phyloP scores from a whole-genome alignment of 2,329 filamentous ascomycete genomes.

The Penicillium sp. region DNA sequence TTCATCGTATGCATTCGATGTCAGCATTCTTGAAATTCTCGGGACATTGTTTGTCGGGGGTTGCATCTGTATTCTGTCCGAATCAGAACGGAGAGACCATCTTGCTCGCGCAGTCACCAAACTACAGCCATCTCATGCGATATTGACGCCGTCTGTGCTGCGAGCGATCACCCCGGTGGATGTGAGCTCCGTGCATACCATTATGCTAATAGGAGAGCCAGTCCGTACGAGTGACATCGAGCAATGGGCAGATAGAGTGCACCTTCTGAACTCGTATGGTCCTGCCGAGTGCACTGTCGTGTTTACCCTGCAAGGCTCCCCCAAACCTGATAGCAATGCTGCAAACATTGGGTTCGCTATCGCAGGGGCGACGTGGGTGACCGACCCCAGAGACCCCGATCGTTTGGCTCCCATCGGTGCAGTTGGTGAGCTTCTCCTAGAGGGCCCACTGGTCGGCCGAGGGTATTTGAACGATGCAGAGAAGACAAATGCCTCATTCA shows the following conservation, averaged over 20 bases:
- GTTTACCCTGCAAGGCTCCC: too few species aligned
- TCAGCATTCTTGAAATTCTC: too few species aligned
- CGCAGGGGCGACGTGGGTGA: neutral
- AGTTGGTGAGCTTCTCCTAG: neutral
- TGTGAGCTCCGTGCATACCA: neutral
- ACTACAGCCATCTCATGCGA: neutral
- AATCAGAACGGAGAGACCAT: too few species aligned
- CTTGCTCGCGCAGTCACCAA: too few species aligned
- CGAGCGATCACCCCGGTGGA: neutral
- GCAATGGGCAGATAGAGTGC: neutral
- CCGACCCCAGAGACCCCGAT: neutral
- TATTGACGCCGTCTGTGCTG: neutral
- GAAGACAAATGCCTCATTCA: neutral
- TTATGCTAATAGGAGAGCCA: neutral
- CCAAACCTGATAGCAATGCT: too few species aligned
- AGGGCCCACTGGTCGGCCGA: neutral
- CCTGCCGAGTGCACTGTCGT: conserved; percentile 17
- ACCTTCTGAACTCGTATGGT: conserved; percentile 10
- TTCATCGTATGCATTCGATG: too few species aligned
- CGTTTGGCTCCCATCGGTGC: neutral
- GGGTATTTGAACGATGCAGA: neutral
- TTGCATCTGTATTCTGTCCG: too few species aligned
- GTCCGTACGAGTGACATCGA: neutral
- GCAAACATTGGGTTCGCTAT: neutral
- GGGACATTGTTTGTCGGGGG: too few species aligned